These are phyloP conservation scores for Mycogone perniciosa DNA, from an alignment of 2,329 filamentous ascomycete genomes.

Conservation along the genomic window DNA sequence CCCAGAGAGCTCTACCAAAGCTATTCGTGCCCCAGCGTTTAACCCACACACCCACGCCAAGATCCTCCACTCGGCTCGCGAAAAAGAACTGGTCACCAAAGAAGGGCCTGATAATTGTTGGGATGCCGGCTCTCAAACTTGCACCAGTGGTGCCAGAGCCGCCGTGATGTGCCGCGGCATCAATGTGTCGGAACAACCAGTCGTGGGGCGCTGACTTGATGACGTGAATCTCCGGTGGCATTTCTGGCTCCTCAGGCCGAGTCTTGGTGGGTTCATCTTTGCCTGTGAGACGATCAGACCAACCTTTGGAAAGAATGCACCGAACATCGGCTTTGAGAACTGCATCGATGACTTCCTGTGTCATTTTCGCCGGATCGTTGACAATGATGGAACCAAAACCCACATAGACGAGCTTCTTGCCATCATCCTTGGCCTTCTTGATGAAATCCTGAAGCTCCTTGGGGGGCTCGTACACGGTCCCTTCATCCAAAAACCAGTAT, in stretches of 20 bases:
- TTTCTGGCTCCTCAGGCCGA: conserved; percentile 55
- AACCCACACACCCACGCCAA: conserved; percentile 85
- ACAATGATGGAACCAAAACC: conserved; percentile 97
- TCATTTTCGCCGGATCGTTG: conserved; percentile 79
- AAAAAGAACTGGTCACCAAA: conserved; percentile 99
- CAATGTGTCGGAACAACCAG: conserved; percentile 91
- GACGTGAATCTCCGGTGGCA: conserved; percentile 73
- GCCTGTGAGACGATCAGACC: conserved; percentile 71
- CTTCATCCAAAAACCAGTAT: conserved; percentile 95
- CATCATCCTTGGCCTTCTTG: conserved; percentile 67
- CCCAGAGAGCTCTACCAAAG: conserved; percentile 83
- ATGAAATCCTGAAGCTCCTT: conserved; percentile 76
- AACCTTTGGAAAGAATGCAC: conserved; percentile 92
- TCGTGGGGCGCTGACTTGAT: conserved; percentile 92
- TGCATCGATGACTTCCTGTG: conserved; percentile 85
- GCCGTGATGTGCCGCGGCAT: conserved; percentile 90
- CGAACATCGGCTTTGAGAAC: conserved; percentile 87
- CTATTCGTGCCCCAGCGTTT: conserved; percentile 83
- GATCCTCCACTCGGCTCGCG: conserved; percentile 78
- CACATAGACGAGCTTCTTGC: conserved; percentile 91
- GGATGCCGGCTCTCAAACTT: conserved; percentile 81
- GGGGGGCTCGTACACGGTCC: conserved; percentile 63
- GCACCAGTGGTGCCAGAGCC: conserved; percentile 93
- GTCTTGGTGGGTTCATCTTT: conserved; percentile 40
- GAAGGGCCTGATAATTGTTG: conserved; percentile 92